phyloP scores from a whole-genome alignment of 306 rosid genomes.

The Ziziphus jujuba region DNA sequence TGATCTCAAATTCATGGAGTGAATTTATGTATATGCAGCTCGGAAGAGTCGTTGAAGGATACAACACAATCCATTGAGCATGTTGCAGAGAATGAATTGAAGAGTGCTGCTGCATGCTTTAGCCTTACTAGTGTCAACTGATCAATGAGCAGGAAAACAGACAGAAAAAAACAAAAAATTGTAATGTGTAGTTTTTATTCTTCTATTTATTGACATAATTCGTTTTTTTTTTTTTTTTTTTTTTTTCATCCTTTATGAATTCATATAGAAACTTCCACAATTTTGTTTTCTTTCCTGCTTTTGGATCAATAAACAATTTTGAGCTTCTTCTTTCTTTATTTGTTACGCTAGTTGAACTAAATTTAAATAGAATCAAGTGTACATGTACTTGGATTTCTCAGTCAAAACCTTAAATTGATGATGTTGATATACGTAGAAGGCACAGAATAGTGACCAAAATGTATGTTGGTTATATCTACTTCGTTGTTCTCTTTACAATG shows the following conservation, averaged over 20 bases:
- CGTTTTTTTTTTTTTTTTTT: background rate
- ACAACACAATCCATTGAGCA: slow-evolving; percentile 50
- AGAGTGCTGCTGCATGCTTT: slow-evolving; percentile 73
- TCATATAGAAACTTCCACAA: slow-evolving; percentile 14
- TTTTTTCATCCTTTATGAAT: background rate
- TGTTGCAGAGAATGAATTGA: slow-evolving; percentile 59
- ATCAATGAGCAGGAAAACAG: slow-evolving; percentile 28
- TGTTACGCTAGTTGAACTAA: too few species aligned
- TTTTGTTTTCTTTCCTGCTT: background rate
- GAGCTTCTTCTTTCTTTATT: background rate
- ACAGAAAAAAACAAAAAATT: background rate
- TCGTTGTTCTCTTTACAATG: too few species aligned
- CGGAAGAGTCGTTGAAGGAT: slow-evolving; percentile 69
- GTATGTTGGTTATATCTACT: too few species aligned
- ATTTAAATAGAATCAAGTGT: too few species aligned
- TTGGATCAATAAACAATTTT: slow-evolving; percentile 14
- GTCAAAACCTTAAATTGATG: too few species aligned
- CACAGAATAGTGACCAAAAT: too few species aligned
- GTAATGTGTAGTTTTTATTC: background rate
- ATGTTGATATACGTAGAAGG: too few species aligned
- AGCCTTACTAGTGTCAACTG: slow-evolving; percentile 71
- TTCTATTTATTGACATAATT: background rate
- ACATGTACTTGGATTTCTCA: too few species aligned
- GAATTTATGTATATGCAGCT: slow-evolving; percentile 37
- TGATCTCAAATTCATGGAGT: background rate